phyloP scores from a whole-genome alignment of 2,329 filamentous ascomycete species.

The Botryosphaeria dothidea region DNA sequence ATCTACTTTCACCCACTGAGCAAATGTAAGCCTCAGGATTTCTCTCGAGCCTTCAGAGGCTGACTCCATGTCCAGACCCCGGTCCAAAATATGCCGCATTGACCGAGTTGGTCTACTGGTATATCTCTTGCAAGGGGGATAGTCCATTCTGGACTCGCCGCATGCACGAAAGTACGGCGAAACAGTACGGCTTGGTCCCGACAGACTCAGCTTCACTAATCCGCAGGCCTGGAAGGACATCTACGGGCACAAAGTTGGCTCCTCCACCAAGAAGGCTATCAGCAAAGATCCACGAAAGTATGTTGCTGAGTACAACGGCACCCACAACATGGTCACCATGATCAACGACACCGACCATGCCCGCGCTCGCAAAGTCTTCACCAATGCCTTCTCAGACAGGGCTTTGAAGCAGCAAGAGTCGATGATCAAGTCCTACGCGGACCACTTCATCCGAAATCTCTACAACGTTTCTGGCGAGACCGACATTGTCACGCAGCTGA shows the following conservation, averaged over 20 bases:
- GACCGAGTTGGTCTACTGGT: not conserved
- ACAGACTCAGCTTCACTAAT: constrained; percentile 3
- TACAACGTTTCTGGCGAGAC: constrained; percentile 12
- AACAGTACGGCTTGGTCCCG: constrained; percentile 9
- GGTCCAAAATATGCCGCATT: constrained; percentile 6
- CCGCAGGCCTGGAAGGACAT: constrained; percentile 20
- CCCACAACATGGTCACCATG: constrained; percentile 32
- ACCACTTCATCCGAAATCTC: constrained; percentile 27
- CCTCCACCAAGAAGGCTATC: constrained; percentile 20
- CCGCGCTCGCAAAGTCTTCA: constrained; percentile 20
- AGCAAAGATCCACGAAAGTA: constrained; percentile 25
- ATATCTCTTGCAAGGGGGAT: not conserved
- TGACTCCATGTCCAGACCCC: not conserved
- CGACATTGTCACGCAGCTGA: not conserved
- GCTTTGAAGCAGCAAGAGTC: constrained; percentile 32
- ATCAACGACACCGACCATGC: constrained; percentile 20
- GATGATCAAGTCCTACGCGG: constrained; percentile 34
- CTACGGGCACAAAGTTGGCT: constrained; percentile 16
- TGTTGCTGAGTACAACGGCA: constrained; percentile 31
- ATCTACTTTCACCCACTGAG: constrained; percentile 46
- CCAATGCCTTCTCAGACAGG: constrained; percentile 34
- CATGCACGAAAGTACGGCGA: constrained; percentile 16
- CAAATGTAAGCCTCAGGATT: constrained; percentile 25
- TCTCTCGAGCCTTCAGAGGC: not conserved
- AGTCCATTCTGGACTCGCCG: not conserved